A percentile compares a stretch with the other conserved stretches of the same genome.
Conservation (phyloP, 2,329 filamentous ascomycete species). For the Sphaceloma murrayae region DNA sequence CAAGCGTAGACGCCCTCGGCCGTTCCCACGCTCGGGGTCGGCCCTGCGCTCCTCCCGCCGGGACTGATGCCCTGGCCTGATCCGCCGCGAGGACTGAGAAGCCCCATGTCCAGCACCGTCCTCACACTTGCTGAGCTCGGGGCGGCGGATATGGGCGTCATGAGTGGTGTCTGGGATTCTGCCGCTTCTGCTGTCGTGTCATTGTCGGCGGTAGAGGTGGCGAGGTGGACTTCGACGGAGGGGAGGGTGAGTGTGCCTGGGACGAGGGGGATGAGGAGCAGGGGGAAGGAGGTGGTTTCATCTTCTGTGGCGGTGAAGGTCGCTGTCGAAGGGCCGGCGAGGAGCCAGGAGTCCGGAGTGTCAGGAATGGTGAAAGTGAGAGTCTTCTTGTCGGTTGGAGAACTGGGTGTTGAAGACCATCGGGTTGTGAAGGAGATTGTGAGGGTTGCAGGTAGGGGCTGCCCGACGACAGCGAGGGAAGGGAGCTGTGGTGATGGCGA, state of each 20-base stretch:
- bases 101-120: constrained; percentile 21
- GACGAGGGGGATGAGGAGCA: constrained; percentile 71
- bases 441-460: constrained; percentile 55
- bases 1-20: constrained; percentile 42
- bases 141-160: neutral
- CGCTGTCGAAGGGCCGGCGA: constrained; percentile 71
- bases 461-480: constrained; percentile 49
- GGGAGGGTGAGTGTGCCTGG: constrained; percentile 72
- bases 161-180: constrained; percentile 7
- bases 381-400: constrained; percentile 35
- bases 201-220: constrained; percentile 31
- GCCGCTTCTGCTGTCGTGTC: neutral
- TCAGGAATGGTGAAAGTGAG: constrained; percentile 78
- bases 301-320: constrained; percentile 52
- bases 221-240: constrained; percentile 61
- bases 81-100: neutral
- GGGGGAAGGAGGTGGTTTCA: constrained; percentile 43
- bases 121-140: neutral
- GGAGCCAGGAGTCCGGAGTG: constrained; percentile 65
- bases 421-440: constrained; percentile 46
- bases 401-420: constrained; percentile 34
- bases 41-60: constrained; percentile 24
- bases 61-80: too few relatives aligned
- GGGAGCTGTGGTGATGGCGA: constrained; percentile 23
- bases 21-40: constrained; percentile 16